Base-by-base conservation (phyloP, 495 filamentous ascomycete species). In the Hypoxylon subgilvum region DNA sequence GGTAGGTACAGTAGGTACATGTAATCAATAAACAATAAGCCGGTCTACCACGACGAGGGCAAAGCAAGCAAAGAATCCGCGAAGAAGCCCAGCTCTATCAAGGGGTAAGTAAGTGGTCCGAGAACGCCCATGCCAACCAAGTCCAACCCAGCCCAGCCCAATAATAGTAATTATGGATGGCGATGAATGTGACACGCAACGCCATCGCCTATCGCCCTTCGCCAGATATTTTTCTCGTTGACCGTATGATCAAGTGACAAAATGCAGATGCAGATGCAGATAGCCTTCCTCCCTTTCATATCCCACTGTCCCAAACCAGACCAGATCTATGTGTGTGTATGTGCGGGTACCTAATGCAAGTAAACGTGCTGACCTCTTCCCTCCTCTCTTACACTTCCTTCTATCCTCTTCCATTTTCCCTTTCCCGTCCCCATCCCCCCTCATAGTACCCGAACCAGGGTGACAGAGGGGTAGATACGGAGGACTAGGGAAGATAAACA, bases 11-110 rank as follows among this genome's bases (percentile, higher is more conserved):
- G n/a, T n/a, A n/a, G n/a, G n/a, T n/a, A n/a, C n/a, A 23, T 25
- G 39, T 23, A 23, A 21, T 8, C 21, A 41, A n/a, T n/a, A n/a
- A n/a, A n/a, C n/a, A n/a, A n/a, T n/a, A n/a, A n/a, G n/a, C n/a
- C n/a, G n/a, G n/a, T n/a, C n/a, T n/a, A n/a, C n/a, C n/a, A n/a
- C n/a, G n/a, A 25, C 23, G 23, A 27, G 3, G 23, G 3, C 8
- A 27, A 8, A 27, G 8, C 8, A 34, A 41, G 4, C 6, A 6
- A 21, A 44, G 3, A 45, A 56, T 62, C 58, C 51, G 58, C 28
- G 58, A 38, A 38, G 34, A 38, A 38, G 34, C 34, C 34, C 14
- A 55, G 40, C 25, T 61, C 57, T 54, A 62, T 39, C 58, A 49
- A 12, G 28, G 12, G 27, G n/a, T n/a, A n/a, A n/a, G n/a, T n/a